Percentiles rank a stretch among this genome's conserved stretches.
These are phyloP conservation scores for Hypoxylon rickii DNA, from an alignment of 495 filamentous ascomycete species.

Conservation along the genomic window DNA sequence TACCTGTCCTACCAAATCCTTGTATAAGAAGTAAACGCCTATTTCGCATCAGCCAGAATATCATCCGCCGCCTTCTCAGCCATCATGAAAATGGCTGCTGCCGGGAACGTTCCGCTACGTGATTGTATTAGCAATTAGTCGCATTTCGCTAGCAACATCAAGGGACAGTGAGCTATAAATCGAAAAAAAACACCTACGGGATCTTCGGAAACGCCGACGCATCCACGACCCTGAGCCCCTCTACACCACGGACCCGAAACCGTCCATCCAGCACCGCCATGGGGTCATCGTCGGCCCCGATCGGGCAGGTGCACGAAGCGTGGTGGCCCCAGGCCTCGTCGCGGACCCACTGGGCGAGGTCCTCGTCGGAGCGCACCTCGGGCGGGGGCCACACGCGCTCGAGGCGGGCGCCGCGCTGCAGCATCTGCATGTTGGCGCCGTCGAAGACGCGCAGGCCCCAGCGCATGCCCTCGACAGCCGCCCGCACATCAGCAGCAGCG, in stretches of 20 bases:
- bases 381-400: constrained; percentile 54
- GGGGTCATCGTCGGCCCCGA: constrained; percentile 58
- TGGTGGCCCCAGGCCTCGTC: constrained; percentile 64
- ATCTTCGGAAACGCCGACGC: constrained; percentile 59
- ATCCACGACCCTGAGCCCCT: constrained; percentile 66
- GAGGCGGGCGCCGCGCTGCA: constrained; percentile 49
- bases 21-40: background rate
- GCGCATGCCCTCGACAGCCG: constrained; percentile 49
- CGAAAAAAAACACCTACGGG: constrained; percentile 33
- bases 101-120: constrained; percentile 52
- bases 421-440: constrained; percentile 53
- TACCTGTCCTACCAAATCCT: no score
- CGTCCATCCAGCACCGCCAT: constrained; percentile 62
- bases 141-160: no score
- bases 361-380: constrained; percentile 43
- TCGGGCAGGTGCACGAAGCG: constrained; percentile 61
- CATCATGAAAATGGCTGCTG: constrained; percentile 56
- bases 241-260: constrained; percentile 60
- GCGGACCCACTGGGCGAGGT: constrained; percentile 55
- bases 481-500: constrained; percentile 43
- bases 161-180: background rate
- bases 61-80: constrained; percentile 61
- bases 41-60: constrained; percentile 43
- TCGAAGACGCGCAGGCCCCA: constrained; percentile 43
- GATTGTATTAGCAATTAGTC: no score